Base-by-base conservation (phyloP, 352 stramenopile genomes). In the Globisporangium cylindrosporum region DNA sequence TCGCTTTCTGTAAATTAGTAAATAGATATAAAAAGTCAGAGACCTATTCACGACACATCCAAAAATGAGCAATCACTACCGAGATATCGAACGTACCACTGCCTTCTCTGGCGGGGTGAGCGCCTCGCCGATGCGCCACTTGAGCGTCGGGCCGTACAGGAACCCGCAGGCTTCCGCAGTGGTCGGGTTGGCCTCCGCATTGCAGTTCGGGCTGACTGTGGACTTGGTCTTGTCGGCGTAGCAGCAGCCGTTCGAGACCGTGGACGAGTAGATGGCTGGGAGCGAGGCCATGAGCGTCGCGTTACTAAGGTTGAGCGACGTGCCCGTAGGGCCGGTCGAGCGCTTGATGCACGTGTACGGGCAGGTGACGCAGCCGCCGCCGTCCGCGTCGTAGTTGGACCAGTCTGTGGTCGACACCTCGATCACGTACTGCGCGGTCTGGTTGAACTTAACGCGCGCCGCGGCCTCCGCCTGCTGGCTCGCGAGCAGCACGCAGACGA, bases 261-360 rank as follows among this genome's bases (percentile, higher is more conserved):
- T 77, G 48, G 73, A 49, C 54, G 76, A 83, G 75, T 95, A 95
- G 67, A 95, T 90, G 53, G 74, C 64, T 3, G 87, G 87, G 1
- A 95, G 73, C n/a, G 72, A 80, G 1, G 78, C 73, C 64, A 86
- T 83, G 65, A 84, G 73, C 55, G 87, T 91, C 62, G 67, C 81
- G 76, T 93, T 95, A 43, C 70, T 88, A 0, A 81, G 64, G 71
- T 95, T 95, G 68, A 95, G 86, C 63, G 80, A 84, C 15, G 82
- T 83, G 56, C 85, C 87, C 65, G 89, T 86, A 32, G 86, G 88
- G 34, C 82, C 86, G 32, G 79, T 86, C 6, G 78, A 77, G 22
- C 79, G 84, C 57, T 84, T 82, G 41, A 93, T 81, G 66, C 87
- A 95, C 61, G 87, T 93, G 77, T 93, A 95, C 4, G 87, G 87